These are phyloP conservation scores for Candida michaelii DNA, from an alignment of 805 yeast species.

Conservation along the genomic window DNA sequence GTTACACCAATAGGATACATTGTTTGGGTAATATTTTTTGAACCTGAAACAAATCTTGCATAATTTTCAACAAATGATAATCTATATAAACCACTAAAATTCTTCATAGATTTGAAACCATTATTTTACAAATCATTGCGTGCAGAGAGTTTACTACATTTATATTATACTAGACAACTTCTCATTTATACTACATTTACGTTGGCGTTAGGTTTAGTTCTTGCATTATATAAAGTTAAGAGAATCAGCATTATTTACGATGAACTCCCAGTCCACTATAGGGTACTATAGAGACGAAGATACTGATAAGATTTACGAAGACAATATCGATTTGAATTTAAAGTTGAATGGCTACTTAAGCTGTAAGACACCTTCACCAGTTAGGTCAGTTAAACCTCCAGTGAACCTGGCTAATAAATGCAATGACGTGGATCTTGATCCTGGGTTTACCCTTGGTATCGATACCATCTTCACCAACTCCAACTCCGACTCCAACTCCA, in stretches of 20 bases:
- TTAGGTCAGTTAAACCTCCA: no score
- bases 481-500: neutral
- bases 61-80: neutral
- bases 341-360: slow-evolving; percentile 14
- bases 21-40: no score
- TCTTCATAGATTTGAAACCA: no score
- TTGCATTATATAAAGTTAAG: no score
- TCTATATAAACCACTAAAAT: neutral
- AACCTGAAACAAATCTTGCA: slow-evolving; percentile 3
- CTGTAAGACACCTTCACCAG: neutral
- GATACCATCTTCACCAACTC: neutral
- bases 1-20: neutral
- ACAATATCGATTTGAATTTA: slow-evolving; percentile 12
- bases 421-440: neutral
- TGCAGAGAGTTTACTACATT: no score
- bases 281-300: slow-evolving; percentile 16
- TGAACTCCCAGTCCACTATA: neutral
- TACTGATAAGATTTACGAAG: slow-evolving; percentile 11
- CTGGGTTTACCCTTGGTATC: neutral
- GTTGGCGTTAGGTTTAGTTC: no score
- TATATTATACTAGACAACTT: no score
- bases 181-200: no score
- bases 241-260: neutral
- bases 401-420: no score
- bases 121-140: no score